Base-by-base conservation (phyloP, 2,329 filamentous ascomycete genomes). In the Epichloe glyceriae region DNA sequence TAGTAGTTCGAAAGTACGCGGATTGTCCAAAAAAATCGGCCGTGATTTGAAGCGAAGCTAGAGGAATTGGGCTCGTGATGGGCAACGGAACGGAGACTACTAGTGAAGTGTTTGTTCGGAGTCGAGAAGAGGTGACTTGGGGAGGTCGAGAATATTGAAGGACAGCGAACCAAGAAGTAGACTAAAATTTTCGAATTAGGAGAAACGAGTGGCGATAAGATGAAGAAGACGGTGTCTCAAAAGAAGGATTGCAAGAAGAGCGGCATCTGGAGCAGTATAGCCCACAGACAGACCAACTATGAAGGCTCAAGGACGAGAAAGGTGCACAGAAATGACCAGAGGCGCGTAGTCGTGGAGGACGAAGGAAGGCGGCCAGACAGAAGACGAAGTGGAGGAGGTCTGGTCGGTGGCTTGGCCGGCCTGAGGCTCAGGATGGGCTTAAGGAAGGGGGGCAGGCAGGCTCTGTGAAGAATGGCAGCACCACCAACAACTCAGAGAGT, bases 131-230 rank as follows among this genome's bases (percentile, higher is more conserved):
- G 17, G 34, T 34, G 41, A 34, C n/a, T 42, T 19, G 19, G 17
- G 17, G 20, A 34, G 22, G 44, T 17, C 49, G 50, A 43, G 37
- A 40, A 46, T 42, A 52, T 37, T 42, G 30, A 37, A 44, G 40
- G 40, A 38, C 14, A 30, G 49, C 38, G 50, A 58, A 59, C 56
- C 61, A 62, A 60, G 54, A 58, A 57, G 58, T 61, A 60, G 53
- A 60, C 61, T 55, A 58, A 64, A 61, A 58, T 64, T 63, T 62
- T 60, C 61, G 57, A 59, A 63, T 63, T 52, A 58, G 52, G 53
- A 51, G 54, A 58, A 66, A 64, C 56, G 63, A 65, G 58, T 52
- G 64, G 64, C 59, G 59, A 59, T 58, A 54, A 55, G 57, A 60
- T 55, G 58, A 61, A 55, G 52, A 55, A 49, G 53, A 44, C 35